These are phyloP conservation scores for Lomentospora prolificans DNA, from an alignment of 2,329 filamentous ascomycete species.

Conservation along the genomic window DNA sequence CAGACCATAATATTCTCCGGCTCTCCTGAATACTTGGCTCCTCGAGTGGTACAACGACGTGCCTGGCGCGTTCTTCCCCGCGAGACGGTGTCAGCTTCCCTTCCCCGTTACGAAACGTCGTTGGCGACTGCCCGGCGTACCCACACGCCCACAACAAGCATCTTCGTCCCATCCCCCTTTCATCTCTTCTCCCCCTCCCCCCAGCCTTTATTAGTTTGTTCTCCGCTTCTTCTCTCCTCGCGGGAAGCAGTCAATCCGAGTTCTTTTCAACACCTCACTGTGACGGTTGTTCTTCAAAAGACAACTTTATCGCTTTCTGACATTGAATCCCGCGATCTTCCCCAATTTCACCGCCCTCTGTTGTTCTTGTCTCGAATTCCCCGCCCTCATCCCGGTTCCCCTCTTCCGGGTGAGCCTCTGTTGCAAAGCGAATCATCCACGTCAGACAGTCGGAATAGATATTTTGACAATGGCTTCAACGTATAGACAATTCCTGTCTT, in stretches of 20 bases:
- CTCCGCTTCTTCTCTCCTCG: not conserved
- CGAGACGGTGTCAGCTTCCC: too few species aligned
- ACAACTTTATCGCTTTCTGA: not conserved
- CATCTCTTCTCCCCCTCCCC: not conserved
- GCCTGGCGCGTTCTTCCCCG: too few species aligned
- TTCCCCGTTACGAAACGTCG: not conserved
- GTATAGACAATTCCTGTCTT: slow-evolving; percentile 65
- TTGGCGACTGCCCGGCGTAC: not conserved
- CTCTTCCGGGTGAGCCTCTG: not conserved
- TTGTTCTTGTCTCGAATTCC: not conserved
- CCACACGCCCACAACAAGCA: slow-evolving; percentile 1
- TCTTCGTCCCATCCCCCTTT: slow-evolving; percentile 2
- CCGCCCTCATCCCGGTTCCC: not conserved
- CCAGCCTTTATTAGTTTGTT: not conserved
- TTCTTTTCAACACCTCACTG: not conserved
- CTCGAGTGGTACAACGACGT: too few species aligned
- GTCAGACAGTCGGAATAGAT: not conserved
- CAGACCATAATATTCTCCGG: not conserved
- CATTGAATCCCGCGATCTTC: not conserved
- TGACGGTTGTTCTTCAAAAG: not conserved
- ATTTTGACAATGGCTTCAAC: slow-evolving; percentile 27
- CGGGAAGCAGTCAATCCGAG: not conserved
- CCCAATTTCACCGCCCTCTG: not conserved
- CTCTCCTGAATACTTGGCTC: too few species aligned
- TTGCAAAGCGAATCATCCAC: not conserved